Percentiles rank a stretch among this genome's conserved stretches.
These are phyloP conservation scores for Mycena leptocephala DNA, from an alignment of 768 basidiomycete genomes.

Conservation along the genomic window DNA sequence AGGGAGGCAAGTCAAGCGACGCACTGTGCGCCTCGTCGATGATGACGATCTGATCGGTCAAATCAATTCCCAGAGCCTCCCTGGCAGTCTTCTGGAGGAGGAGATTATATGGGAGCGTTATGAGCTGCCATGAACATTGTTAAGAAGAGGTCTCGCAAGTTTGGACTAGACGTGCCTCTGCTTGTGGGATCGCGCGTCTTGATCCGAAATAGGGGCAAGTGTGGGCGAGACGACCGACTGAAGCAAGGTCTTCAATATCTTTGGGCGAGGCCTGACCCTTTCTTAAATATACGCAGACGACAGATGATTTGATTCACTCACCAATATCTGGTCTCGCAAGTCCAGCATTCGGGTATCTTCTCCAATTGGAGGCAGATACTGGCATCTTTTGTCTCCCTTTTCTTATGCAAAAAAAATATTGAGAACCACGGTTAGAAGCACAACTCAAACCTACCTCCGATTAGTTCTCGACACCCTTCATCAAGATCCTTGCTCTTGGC, in stretches of 20 bases:
- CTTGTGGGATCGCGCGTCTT: slow-evolving; percentile 89
- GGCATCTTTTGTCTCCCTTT: slow-evolving; percentile 80
- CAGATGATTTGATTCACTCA: slow-evolving; percentile 40
- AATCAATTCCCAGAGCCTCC: slow-evolving; percentile 89
- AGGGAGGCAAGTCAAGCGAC: slow-evolving; percentile 47
- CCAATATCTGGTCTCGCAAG: slow-evolving; percentile 91
- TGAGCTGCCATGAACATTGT: slow-evolving; percentile 66
- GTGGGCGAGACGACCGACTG: slow-evolving; percentile 74
- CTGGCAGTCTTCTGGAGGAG: slow-evolving; percentile 87
- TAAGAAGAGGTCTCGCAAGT: neutral
- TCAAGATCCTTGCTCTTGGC: slow-evolving; percentile 80
- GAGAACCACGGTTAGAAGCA: neutral
- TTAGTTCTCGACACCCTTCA: slow-evolving; percentile 88
- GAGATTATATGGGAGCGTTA: slow-evolving; percentile 96
- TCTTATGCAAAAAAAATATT: slow-evolving; percentile 52
- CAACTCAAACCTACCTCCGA: slow-evolving; percentile 67
- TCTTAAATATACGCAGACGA: neutral
- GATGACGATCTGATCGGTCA: slow-evolving; percentile 89
- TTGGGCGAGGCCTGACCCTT: slow-evolving; percentile 82
- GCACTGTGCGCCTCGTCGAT: slow-evolving; percentile 98
- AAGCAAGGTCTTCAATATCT: slow-evolving; percentile 95
- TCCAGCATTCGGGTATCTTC: slow-evolving; percentile 85
- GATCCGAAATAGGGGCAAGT: slow-evolving; percentile 97
- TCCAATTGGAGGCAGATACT: slow-evolving; percentile 78
- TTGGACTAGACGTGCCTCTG: slow-evolving; percentile 72